A percentile compares a stretch with the other conserved stretches of the same genome.
Conservation (phyloP, 2,329 filamentous ascomycete species). For the Acarospora socialis region DNA sequence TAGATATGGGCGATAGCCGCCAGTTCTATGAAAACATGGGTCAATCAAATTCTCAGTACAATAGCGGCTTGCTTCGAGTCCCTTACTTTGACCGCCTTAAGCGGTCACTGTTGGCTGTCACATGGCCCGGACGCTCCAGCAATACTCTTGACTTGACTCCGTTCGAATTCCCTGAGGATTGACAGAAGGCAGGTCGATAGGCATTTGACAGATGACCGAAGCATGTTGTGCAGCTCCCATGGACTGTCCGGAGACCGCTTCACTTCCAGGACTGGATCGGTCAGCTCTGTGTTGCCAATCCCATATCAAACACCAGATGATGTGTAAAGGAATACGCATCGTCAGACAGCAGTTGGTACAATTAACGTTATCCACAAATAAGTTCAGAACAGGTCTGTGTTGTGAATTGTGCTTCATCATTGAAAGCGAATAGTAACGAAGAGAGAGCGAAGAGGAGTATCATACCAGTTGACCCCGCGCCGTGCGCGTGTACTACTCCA, state of each 20-base stretch:
- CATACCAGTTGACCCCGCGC: slow-evolving; percentile 12
- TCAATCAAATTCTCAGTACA: too few relatives aligned
- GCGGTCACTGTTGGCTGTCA: too few relatives aligned
- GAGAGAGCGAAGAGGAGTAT: slow-evolving; percentile 13
- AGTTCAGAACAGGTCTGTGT: slow-evolving; percentile 77
- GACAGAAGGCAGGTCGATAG: slow-evolving; percentile 1
- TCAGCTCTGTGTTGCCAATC: background rate
- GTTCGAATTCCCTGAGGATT: background rate
- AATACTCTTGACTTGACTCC: too few relatives aligned
- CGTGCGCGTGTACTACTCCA: background rate
- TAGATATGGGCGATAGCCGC: too few relatives aligned
- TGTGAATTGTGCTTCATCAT: slow-evolving; percentile 44
- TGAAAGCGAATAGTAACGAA: too few relatives aligned
- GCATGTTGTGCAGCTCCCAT: background rate
- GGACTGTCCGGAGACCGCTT: too few relatives aligned
- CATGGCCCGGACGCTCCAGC: too few relatives aligned
- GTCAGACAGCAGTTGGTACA: slow-evolving; percentile 65
- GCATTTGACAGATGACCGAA: background rate
- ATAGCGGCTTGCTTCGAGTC: too few relatives aligned
- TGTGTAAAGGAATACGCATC: background rate
- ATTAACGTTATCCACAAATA: slow-evolving; percentile 51
- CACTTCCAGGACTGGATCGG: too few relatives aligned
- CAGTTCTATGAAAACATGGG: too few relatives aligned
- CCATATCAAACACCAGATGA: background rate
- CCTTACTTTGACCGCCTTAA: too few relatives aligned